phyloP scores from a whole-genome alignment of 2,329 filamentous ascomycete species.

The Paecilomyces sp. region DNA sequence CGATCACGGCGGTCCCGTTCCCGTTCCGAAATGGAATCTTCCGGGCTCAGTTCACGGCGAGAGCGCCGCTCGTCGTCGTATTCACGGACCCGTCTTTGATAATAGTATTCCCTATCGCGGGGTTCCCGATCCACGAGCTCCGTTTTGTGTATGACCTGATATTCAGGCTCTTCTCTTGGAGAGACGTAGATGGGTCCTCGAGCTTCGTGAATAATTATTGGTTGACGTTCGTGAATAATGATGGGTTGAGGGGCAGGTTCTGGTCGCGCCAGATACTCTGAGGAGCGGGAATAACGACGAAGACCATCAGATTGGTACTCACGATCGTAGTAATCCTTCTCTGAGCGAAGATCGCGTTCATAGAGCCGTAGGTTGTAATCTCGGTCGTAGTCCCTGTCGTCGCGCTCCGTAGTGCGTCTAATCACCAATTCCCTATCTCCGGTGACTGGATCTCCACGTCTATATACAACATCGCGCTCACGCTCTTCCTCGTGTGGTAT shows the following conservation, averaged over 20 bases:
- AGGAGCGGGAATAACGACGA: slow-evolving; percentile 46
- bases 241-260: slow-evolving; percentile 38
- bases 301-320: slow-evolving; percentile 37
- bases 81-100: slow-evolving; percentile 51
- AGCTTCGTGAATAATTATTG: slow-evolving; percentile 50
- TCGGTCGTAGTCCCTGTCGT: slow-evolving; percentile 45
- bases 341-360: slow-evolving; percentile 35
- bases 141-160: slow-evolving; percentile 53
- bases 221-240: slow-evolving; percentile 47
- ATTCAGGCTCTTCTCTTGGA: slow-evolving; percentile 48
- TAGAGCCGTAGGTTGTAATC: slow-evolving; percentile 39
- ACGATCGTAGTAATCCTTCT: slow-evolving; percentile 40
- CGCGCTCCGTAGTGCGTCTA: slow-evolving; percentile 39
- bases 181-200: slow-evolving; percentile 43
- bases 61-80: slow-evolving; percentile 44
- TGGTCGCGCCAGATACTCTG: slow-evolving; percentile 45
- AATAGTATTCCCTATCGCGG: slow-evolving; percentile 56
- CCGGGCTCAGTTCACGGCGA: slow-evolving; percentile 42
- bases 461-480: slow-evolving; percentile 25
- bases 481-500: slow-evolving; percentile 36
- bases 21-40: slow-evolving; percentile 47
- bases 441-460: slow-evolving; percentile 22
- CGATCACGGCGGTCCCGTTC: slow-evolving; percentile 32
- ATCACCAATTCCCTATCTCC: slow-evolving; percentile 38
- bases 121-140: slow-evolving; percentile 42